phyloP scores from a whole-genome alignment of 768 basidiomycete genomes.

The Chalciporus chontae region DNA sequence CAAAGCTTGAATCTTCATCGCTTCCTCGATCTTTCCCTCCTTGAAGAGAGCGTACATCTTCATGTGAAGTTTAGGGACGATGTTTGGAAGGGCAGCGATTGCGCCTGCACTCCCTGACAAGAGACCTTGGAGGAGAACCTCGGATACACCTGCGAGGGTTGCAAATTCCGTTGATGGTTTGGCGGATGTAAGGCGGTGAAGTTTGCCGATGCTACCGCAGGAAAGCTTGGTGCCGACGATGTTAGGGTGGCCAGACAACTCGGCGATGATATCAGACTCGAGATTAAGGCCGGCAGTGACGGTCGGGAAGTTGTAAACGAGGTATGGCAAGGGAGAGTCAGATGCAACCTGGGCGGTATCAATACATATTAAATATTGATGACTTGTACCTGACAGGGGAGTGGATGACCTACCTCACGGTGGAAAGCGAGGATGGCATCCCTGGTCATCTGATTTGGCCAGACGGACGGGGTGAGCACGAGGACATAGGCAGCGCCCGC shows the following conservation, averaged over 20 bases:
- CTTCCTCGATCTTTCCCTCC: conserved; percentile 54
- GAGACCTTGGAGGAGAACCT: conserved; percentile 63
- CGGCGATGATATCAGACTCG: conserved; percentile 71
- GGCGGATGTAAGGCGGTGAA: conserved; percentile 65
- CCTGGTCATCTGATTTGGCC: conserved; percentile 60
- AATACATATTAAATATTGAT: not conserved
- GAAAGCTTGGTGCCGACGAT: conserved; percentile 85
- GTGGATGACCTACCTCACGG: conserved; percentile 42
- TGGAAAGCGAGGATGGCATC: conserved; percentile 67
- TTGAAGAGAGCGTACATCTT: conserved; percentile 46
- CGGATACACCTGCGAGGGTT: conserved; percentile 73
- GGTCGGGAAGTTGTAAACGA: conserved; percentile 85
- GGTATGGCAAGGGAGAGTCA: conserved; percentile 62
- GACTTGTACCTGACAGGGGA: not conserved
- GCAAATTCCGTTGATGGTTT: conserved; percentile 55
- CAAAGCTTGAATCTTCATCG: conserved; percentile 56
- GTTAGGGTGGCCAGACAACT: conserved; percentile 74
- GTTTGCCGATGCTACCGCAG: conserved; percentile 82
- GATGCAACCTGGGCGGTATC: conserved; percentile 52
- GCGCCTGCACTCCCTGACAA: conserved; percentile 59
- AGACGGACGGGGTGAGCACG: conserved; percentile 70
- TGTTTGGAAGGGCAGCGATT: conserved; percentile 63
- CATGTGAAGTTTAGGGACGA: conserved; percentile 56
- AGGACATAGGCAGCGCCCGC: conserved; percentile 82
- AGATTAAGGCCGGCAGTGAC: conserved; percentile 83